These are phyloP conservation scores for Gentiana dahurica DNA, from an alignment of 257 asterid species.

Conservation along the genomic window DNA sequence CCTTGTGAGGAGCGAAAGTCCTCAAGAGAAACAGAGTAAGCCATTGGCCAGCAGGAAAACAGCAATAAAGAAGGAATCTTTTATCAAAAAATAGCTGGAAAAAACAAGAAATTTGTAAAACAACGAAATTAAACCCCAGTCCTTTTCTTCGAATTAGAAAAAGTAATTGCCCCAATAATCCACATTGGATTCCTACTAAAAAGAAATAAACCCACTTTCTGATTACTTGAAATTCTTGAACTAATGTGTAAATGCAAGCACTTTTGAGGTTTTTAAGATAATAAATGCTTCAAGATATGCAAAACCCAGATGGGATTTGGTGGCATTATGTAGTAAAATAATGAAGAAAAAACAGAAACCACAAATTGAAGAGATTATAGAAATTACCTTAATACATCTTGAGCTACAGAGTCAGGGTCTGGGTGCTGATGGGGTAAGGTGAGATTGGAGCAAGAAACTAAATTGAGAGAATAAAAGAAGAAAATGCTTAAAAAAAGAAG, in stretches of 20 bases:
- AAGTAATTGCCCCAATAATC: neutral
- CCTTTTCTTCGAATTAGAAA: too few species aligned
- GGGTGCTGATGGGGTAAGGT: constrained; percentile 82
- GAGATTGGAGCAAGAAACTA: constrained; percentile 34
- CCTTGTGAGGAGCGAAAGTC: neutral
- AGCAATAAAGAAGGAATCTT: too few species aligned
- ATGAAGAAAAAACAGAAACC: constrained; percentile 4
- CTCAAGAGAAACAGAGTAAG: too few species aligned
- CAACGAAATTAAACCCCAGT: neutral
- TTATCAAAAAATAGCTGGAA: neutral
- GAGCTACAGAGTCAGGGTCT: constrained; percentile 69
- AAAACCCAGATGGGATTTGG: neutral
- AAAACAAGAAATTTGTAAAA: constrained; percentile 1
- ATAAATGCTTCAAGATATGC: constrained; percentile 2
- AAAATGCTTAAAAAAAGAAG: constrained; percentile 31
- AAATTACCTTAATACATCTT: constrained; percentile 52
- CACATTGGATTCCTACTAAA: too few species aligned
- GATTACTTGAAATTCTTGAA: too few species aligned
- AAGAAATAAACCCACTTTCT: too few species aligned
- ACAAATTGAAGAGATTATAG: constrained; percentile 12
- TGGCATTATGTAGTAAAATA: neutral
- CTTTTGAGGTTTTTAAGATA: constrained; percentile 5
- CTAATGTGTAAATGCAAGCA: too few species aligned
- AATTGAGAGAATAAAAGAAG: constrained; percentile 26
- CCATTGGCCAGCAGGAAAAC: too few species aligned